A percentile compares a stretch with the other conserved stretches of the same genome.
Conservation (phyloP, 257 asterid species). For the Capsicum pubescens region DNA sequence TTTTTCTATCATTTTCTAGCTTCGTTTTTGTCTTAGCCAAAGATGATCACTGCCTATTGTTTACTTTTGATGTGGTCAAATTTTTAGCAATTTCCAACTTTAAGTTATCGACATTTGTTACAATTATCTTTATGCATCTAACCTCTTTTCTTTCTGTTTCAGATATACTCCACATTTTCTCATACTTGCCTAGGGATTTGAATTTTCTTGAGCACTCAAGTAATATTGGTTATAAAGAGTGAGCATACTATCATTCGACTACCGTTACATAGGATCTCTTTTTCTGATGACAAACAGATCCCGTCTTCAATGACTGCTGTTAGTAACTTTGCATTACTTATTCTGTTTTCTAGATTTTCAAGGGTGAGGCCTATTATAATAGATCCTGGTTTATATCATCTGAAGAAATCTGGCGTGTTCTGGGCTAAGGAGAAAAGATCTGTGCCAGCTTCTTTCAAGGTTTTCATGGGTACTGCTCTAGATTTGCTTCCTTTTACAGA, state of each 20-base stretch:
- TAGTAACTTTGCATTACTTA: conserved; percentile 5
- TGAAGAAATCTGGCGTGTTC: conserved; percentile 86
- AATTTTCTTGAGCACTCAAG: conserved; percentile 96
- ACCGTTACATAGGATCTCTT: background rate
- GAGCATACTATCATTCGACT: conserved; percentile 44
- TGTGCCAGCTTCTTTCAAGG: conserved; percentile 84
- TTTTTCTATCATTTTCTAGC: background rate
- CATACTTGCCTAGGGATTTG: conserved; percentile 95
- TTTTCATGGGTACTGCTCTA: conserved; percentile 69
- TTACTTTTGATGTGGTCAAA: background rate
- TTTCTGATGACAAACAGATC: conserved; percentile 1
- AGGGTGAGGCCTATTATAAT: conserved; percentile 83
- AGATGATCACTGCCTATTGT: background rate
- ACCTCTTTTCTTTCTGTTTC: conserved; percentile 39
- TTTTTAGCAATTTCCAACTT: background rate
- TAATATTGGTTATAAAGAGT: conserved; percentile 98
- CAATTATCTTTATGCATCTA: conserved; percentile 22
- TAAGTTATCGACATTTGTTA: background rate
- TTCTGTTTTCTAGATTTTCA: conserved; percentile 57
- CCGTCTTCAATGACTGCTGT: background rate
- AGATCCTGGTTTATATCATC: conserved; percentile 91
- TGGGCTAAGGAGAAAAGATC: conserved; percentile 98
- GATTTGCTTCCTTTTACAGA: background rate
- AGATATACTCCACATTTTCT: conserved; percentile 94
- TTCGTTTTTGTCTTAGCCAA: background rate